These are phyloP conservation scores for Hydrangea macrophylla DNA, from an alignment of 148 eudicot species.

Conservation along the genomic window DNA sequence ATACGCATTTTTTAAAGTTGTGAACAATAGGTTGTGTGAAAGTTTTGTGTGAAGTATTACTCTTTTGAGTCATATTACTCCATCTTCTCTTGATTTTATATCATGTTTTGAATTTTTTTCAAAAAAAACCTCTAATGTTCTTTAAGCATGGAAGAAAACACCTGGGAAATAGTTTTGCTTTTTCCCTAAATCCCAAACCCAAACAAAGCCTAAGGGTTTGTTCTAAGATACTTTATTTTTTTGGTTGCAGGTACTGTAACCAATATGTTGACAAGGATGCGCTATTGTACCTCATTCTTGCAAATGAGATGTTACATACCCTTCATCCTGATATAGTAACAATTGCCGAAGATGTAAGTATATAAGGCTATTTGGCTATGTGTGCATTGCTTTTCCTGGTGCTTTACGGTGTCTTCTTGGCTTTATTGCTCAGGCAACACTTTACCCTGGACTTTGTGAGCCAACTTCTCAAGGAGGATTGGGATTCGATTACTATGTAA, in stretches of 20 bases:
- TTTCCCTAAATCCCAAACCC: no score
- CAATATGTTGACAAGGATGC: slow-evolving; percentile 96
- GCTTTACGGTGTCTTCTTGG: slow-evolving; percentile 8
- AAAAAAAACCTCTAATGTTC: no score
- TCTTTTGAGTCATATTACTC: no score
- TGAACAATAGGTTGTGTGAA: no score
- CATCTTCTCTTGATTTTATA: no score
- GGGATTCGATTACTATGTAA: slow-evolving; percentile 94
- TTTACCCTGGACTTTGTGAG: slow-evolving; percentile 89
- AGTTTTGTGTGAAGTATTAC: no score
- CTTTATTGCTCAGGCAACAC: slow-evolving; percentile 58
- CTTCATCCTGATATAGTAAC: slow-evolving; percentile 90
- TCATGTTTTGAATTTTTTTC: no score
- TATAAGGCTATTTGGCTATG: neutral
- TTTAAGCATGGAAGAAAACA: no score
- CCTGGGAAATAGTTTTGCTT: no score
- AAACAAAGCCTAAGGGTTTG: no score
- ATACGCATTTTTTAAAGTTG: no score
- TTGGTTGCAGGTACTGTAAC: slow-evolving; percentile 74
- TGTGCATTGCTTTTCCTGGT: neutral
- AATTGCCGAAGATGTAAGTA: slow-evolving; percentile 96
- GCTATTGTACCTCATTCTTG: slow-evolving; percentile 73
- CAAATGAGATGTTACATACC: slow-evolving; percentile 83
- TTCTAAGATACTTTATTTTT: no score
- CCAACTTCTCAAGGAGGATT: slow-evolving; percentile 94